Evolutionary conservation across 768 basidiomycete species (phyloP).

Genomic region (Calocera viscosa): DNA sequence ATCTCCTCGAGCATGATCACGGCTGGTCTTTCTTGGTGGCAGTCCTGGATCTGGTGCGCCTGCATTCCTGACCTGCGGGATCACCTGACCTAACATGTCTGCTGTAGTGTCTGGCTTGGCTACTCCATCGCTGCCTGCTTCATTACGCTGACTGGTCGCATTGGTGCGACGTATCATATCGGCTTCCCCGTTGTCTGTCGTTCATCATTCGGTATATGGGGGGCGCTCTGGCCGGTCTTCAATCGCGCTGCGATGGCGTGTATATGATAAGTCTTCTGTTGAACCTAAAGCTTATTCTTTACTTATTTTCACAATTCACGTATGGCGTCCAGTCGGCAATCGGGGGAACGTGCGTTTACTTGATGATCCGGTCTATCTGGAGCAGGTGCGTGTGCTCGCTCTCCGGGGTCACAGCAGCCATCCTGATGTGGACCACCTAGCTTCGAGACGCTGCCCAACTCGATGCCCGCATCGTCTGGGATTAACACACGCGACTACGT

Average conservation of each 20-base stretch:
- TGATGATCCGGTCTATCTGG: slow-evolving; percentile 66
- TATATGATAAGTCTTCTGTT: slow-evolving; percentile 1
- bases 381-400: slow-evolving; percentile 42
- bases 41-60: slow-evolving; percentile 55
- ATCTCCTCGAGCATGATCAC: slow-evolving; percentile 65
- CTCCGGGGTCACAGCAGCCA: slow-evolving; percentile 27
- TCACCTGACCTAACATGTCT: no score
- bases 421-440: neutral
- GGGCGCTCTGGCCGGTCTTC: slow-evolving; percentile 67
- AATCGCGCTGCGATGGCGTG: slow-evolving; percentile 22
- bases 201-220: slow-evolving; percentile 68
- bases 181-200: slow-evolving; percentile 35
- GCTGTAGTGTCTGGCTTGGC: slow-evolving; percentile 34
- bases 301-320: slow-evolving; percentile 43
- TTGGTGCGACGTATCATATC: slow-evolving; percentile 63
- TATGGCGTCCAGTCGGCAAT: slow-evolving; percentile 72
- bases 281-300: no score
- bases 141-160: slow-evolving; percentile 63
- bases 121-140: slow-evolving; percentile 48
- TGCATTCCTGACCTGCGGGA: no score
- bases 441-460: slow-evolving; percentile 35
- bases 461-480: slow-evolving; percentile 58
- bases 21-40: slow-evolving; percentile 67
- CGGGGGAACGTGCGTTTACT: slow-evolving; percentile 63
- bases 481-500: slow-evolving; percentile 63